These are phyloP conservation scores for Uncinocarpus reesii DNA, from an alignment of 2,329 filamentous ascomycete species.

Conservation along the genomic window DNA sequence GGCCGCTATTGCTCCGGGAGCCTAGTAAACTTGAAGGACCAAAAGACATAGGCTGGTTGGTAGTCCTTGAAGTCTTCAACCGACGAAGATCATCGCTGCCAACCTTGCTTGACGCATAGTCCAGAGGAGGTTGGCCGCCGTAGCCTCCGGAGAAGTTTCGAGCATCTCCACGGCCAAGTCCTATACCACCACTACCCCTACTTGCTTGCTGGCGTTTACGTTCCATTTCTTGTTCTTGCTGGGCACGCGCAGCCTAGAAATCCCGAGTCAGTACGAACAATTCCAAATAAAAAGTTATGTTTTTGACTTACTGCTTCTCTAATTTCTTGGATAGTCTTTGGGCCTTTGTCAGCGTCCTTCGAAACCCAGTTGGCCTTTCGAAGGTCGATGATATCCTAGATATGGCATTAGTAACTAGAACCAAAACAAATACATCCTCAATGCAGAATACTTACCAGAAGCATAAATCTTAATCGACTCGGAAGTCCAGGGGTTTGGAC, in stretches of 20 bases:
- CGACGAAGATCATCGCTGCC: slow-evolving; percentile 84
- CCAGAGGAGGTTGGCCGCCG: slow-evolving; percentile 56
- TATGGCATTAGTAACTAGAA: slow-evolving; percentile 14
- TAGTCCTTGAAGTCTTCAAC: slow-evolving; percentile 52
- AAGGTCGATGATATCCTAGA: slow-evolving; percentile 70
- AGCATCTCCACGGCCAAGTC: slow-evolving; percentile 72
- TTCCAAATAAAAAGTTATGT: background rate
- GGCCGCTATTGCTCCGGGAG: slow-evolving; percentile 80
- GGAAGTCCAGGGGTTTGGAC: slow-evolving; percentile 68
- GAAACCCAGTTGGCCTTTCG: slow-evolving; percentile 67
- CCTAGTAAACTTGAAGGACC: slow-evolving; percentile 80
- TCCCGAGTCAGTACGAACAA: background rate
- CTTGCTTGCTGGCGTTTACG: slow-evolving; percentile 41
- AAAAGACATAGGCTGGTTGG: slow-evolving; percentile 54
- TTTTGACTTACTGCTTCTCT: slow-evolving; percentile 59
- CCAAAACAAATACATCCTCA: background rate
- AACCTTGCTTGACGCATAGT: slow-evolving; percentile 67
- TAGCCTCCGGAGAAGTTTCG: slow-evolving; percentile 69
- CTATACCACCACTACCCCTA: slow-evolving; percentile 55
- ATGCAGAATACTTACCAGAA: slow-evolving; percentile 48
- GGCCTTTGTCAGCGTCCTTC: slow-evolving; percentile 86
- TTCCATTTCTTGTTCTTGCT: slow-evolving; percentile 68
- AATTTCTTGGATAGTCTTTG: slow-evolving; percentile 91
- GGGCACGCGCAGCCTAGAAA: slow-evolving; percentile 56
- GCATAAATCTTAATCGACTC: slow-evolving; percentile 90